Base-by-base conservation (phyloP, 2,329 filamentous ascomycete species). In the Westerdykella ornata region DNA sequence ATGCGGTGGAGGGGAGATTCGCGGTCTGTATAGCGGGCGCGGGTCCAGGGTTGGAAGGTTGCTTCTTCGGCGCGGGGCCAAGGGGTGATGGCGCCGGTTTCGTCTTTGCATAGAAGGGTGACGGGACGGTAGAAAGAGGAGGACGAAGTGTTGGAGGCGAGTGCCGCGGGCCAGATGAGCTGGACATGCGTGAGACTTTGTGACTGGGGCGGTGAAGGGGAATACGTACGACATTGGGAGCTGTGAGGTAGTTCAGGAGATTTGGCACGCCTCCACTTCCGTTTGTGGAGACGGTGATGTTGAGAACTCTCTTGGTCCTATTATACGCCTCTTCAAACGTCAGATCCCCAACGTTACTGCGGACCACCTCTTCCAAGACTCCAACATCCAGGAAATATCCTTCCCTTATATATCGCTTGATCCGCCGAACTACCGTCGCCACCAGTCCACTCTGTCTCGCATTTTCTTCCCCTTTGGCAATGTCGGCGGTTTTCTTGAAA, bases 251-350 rank as follows among this genome's bases (percentile, higher is more conserved):
- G 65, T 96, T 97, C 26, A 97, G 76, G 22, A 96, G 69, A 35
- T 84, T 88, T 2, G 89, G 89, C 1, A 90, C 80, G 26, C 86
- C 87, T 12, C 80, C 81, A 46, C 82, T 79, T 5, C 79, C 80
- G 16, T 80, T 81, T 1, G 84, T 86, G 0, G 85, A 85, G 16
- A 96, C 82, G 0, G 88, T 95, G 49, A 97, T 96, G 61, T 96
- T 96, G 52, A 97, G 71, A 3, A 94, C 81, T 38, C 88, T 75
- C 59, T 92, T 92, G 30, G 88, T 95, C 46, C 81, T 80, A 38
- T 82, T 78, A 58, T 89, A 95, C 0, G 90, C 90, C 68, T 96
- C 90, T 64, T 94, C 87, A 57, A 97, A 97, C 0, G 89, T 96
- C 47, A 94, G 63, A 55, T 95, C 85, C 8, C 88, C 89, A 12